Evolutionary conservation across 169 alveolate genomes (phyloP).

Genomic region (Sarcocystis neurona): DNA sequence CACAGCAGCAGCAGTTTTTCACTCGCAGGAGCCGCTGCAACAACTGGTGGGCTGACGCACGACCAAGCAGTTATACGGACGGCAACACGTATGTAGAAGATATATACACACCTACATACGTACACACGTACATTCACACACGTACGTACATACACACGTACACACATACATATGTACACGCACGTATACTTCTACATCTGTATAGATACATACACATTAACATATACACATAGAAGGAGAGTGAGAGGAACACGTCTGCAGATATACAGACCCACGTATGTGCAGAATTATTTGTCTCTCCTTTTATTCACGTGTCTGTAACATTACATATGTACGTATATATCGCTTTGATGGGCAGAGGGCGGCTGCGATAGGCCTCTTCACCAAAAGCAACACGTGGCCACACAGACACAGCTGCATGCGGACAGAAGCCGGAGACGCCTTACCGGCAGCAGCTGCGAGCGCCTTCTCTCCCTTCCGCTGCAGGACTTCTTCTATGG

Average conservation of each 20-base stretch:
- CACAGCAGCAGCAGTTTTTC: no score
- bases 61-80: no score
- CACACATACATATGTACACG: neutral
- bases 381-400: neutral
- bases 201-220: neutral
- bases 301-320: neutral
- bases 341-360: neutral
- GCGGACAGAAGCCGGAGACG: no score
- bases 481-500: conserved; percentile 12
- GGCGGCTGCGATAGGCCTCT: neutral
- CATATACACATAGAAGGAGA: neutral
- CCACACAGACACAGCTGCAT: neutral
- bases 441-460: neutral
- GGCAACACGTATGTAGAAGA: no score
- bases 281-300: neutral
- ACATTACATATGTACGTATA: neutral
- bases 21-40: no score
- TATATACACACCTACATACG: no score
- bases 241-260: neutral
- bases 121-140: no score
- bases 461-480: neutral
- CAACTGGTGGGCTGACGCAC: no score
- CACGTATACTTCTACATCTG: no score
- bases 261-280: neutral
- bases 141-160: no score